phyloP scores from a whole-genome alignment of 1,284 basidiomycete species.

The Rhodotorula sp. region DNA sequence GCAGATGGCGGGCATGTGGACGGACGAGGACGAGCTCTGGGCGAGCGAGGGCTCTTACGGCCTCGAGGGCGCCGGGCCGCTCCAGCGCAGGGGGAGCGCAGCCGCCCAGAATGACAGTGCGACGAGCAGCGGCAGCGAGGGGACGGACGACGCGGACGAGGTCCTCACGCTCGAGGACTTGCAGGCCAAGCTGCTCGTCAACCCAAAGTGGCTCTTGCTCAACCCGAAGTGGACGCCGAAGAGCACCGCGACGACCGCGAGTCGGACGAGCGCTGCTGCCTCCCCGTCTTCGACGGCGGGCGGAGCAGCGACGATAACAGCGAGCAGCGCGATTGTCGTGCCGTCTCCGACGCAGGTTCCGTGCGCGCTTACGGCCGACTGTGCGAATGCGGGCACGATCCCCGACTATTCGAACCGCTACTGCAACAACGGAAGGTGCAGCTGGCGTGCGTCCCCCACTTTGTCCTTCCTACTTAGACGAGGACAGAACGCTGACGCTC shows the following conservation, averaged over 20 bases:
- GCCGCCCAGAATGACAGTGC: background rate
- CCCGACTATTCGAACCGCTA: no score
- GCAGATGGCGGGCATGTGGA: background rate
- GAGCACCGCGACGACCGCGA: background rate
- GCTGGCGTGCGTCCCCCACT: no score
- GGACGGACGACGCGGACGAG: background rate
- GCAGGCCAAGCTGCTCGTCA: conserved; percentile 4
- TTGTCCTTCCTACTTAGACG: no score
- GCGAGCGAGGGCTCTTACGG: background rate
- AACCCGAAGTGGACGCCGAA: conserved; percentile 19
- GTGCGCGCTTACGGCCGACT: no score
- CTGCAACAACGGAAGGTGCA: no score
- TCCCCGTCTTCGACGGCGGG: background rate
- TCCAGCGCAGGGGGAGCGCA: background rate
- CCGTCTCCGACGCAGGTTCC: no score
- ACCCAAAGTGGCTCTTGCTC: conserved; percentile 16
- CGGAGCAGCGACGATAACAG: no score
- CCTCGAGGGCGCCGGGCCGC: background rate
- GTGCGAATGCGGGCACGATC: no score
- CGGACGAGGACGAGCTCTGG: background rate
- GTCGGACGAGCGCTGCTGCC: background rate
- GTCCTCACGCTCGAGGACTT: background rate
- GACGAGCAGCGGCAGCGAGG: background rate
- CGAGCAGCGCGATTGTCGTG: no score
- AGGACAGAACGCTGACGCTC: no score